Base-by-base conservation (phyloP, 305 asterid species). In the Rubia tinctorum region DNA sequence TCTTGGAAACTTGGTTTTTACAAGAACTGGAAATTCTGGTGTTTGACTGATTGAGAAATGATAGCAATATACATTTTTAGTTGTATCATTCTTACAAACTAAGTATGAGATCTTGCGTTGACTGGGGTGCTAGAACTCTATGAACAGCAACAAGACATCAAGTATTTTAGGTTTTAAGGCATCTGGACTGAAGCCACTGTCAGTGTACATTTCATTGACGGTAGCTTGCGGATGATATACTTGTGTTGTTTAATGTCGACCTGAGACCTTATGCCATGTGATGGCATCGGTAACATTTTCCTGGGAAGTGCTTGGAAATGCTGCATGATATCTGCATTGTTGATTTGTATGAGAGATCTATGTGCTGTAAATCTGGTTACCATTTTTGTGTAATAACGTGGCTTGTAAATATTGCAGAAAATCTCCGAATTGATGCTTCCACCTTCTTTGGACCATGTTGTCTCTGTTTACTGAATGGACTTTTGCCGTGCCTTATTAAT, bases 321-420 rank as follows among this genome's bases (percentile, higher is more conserved):
- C 59, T 14, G 59, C 18, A 51, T 18, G 20, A 6, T 18, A 58
- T 6, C 63, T 66, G 17, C 51, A 66, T 18, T 7, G 20, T 7
- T 11, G 11, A 13, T 18, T 37, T 27, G 60, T 25, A 8, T 17
- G 7, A n/a, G 13, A 58, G 47, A 74, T 25, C 60, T 42, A 8
- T 66, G 18, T 23, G 1, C 15, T 23, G 1, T 14, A 8, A 64
- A 64, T 8, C 4, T 55, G 27, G 25, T 23, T 11, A 10, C 0
- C 1, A 9, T 2, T 10, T 22, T 18, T 3, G 6, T 15, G 14
- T 10, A 61, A 61, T 27, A 0, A 14, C 22, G 18, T 22, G n/a
- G 8, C n/a, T 47, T 45, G 53, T 69, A 6, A 9, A 27, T 23
- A 60, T 22, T 75, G 79, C 79, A 75, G 79, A 61, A 68, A 37